Conservation (phyloP, 179 eudicot genomes). For the Silene coronaria region DNA sequence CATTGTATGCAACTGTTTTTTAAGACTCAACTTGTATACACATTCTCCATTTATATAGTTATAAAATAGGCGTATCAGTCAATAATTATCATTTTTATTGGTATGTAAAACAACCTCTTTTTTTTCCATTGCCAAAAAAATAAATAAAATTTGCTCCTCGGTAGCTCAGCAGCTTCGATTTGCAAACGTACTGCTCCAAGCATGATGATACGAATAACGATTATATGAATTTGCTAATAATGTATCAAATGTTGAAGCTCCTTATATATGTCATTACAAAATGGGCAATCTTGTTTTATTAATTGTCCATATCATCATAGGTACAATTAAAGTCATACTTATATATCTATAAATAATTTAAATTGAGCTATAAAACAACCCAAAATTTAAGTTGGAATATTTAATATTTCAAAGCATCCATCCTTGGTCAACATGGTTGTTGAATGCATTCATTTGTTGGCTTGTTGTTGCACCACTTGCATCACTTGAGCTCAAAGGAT, state of each 20-base stretch:
- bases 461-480: constrained; percentile 26
- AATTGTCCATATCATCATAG: neutral
- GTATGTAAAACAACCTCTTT: no score
- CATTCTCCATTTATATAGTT: no score
- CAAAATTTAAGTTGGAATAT: constrained; percentile 18
- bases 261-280: neutral
- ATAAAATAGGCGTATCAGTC: no score
- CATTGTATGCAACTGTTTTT: no score
- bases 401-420: constrained; percentile 32
- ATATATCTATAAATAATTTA: neutral
- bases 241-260: neutral
- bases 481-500: constrained; percentile 17
- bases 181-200: no score
- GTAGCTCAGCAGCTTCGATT: no score
- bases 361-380: neutral
- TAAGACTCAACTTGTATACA: no score
- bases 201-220: no score
- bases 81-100: no score
- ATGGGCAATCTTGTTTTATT: neutral
- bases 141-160: no score
- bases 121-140: no score
- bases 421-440: constrained; percentile 30
- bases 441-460: constrained; percentile 27
- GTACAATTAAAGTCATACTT: neutral
- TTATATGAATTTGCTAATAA: neutral